Conservation (phyloP, 345 rosid species). For the Sonneratia alba region DNA sequence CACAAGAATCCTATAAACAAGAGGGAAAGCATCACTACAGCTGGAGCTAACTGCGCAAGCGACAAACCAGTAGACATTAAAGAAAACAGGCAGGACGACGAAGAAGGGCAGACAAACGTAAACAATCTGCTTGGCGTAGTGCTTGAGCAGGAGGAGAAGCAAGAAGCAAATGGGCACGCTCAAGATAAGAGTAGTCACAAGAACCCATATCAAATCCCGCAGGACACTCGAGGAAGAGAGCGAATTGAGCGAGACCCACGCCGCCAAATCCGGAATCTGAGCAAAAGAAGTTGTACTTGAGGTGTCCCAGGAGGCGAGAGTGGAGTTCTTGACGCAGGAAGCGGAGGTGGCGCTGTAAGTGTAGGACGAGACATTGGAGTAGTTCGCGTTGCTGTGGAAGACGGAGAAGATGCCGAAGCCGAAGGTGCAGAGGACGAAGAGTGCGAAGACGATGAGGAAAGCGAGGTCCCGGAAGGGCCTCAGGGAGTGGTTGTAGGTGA, state of each 20-base stretch:
- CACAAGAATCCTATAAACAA: constrained; percentile 58
- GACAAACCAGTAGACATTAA: constrained; percentile 84
- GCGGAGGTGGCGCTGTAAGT: constrained; percentile 37
- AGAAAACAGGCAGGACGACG: constrained; percentile 51
- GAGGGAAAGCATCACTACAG: constrained; percentile 56
- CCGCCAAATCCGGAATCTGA: not conserved
- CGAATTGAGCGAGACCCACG: constrained; percentile 16
- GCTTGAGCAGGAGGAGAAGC: constrained; percentile 64
- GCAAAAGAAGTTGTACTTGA: not conserved
- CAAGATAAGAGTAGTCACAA: constrained; percentile 50
- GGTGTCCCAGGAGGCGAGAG: not conserved
- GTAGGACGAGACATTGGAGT: constrained; percentile 41
- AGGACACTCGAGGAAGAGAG: constrained; percentile 27
- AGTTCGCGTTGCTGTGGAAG: constrained; percentile 45
- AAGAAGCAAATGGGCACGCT: constrained; percentile 64
- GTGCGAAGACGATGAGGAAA: constrained; percentile 4
- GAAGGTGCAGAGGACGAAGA: no score
- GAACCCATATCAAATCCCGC: constrained; percentile 52
- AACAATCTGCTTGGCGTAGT: constrained; percentile 74
- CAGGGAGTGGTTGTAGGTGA: constrained; percentile 27
- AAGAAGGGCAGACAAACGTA: constrained; percentile 73
- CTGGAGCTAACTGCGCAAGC: constrained; percentile 68
- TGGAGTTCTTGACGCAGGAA: constrained; percentile 42
- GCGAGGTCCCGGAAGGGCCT: not conserved
- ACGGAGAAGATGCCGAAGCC: constrained; percentile 61